phyloP scores from a whole-genome alignment of 1,284 basidiomycete genomes.

The Wallemia hederae region DNA sequence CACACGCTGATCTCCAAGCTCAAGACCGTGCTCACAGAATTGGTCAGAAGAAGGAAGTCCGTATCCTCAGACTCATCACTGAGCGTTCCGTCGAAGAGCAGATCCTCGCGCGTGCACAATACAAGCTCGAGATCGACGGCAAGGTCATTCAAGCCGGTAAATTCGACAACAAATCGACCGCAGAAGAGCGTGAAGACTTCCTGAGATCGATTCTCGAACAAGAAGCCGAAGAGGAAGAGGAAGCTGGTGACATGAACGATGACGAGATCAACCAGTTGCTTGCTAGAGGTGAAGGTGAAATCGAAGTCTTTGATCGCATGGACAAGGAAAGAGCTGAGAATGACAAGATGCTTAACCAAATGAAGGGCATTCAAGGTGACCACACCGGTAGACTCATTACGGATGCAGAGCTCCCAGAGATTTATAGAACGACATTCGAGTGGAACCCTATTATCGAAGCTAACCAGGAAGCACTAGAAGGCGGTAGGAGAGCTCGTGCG shows the following conservation, averaged over 20 bases:
- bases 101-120: constrained; percentile 75
- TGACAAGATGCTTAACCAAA: constrained; percentile 38
- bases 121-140: constrained; percentile 95
- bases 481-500: constrained; percentile 53
- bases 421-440: constrained; percentile 30
- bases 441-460: constrained; percentile 46
- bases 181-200: constrained; percentile 87
- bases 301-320: constrained; percentile 48
- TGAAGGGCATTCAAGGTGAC: constrained; percentile 43
- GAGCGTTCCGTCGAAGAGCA: constrained; percentile 96
- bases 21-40: constrained; percentile 78
- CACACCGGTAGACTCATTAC: constrained; percentile 53
- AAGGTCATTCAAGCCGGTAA: constrained; percentile 98
- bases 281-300: constrained; percentile 56
- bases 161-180: constrained; percentile 95
- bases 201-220: constrained; percentile 62
- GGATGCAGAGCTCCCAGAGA: constrained; percentile 68
- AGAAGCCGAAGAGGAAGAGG: constrained; percentile 74
- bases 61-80: constrained; percentile 87
- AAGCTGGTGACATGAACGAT: constrained; percentile 82
- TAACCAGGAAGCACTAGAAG: constrained; percentile 23
- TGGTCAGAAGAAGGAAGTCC: constrained; percentile 92
- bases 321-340: constrained; percentile 53
- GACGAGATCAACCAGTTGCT: constrained; percentile 90
- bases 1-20: constrained; percentile 79